Base-by-base conservation (phyloP, 148 eudicot species). In the Rhododendron simsii region DNA sequence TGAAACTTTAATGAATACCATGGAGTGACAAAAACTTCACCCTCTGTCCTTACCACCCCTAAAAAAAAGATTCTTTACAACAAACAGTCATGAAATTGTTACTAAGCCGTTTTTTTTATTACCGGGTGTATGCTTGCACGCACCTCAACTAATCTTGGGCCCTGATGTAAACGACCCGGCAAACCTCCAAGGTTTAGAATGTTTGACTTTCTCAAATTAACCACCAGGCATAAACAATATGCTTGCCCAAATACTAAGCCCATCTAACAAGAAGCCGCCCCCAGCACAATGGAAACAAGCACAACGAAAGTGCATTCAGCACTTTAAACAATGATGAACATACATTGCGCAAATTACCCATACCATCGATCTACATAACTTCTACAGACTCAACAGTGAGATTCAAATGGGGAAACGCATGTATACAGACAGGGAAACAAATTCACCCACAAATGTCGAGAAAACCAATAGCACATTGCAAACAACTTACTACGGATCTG, bases 331-430 rank as follows among this genome's bases (percentile, higher is more conserved):
- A 1, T 13, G 45, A 74, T 74, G 12, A 11, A 14, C 67, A 21
- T 7, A 84, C 86, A 84, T 84, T 84, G 81, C 65, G 14, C 50
- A 53, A 84, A 55, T 53, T 7, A n/a, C 59, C 44, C 69, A n/a
- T n/a, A 51, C 23, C n/a, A 57, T 57, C 26, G 69, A 81, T 81
- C 69, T 9, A 81, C 7, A 57, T 61, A 81, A 6, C 69, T 55
- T 35, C n/a, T 8, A 35, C 16, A 51, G 61, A 80, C 82, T 80
- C 63, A 15, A 37, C 14, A 63, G 85, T 44, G 44, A 15, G 67
- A 51, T 28, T 51, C 44, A 23, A 39, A 75, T 75, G 86, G 86
- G 81, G 67, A 63, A 84, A 73, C 37, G 23, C 86, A 53, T 53
- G 14, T 76, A 51, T 16, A 18, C 63, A 47, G 0, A 55, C 21